Conservation (phyloP, 805 yeast genomes). For the Cyberlindnera saturnus region DNA sequence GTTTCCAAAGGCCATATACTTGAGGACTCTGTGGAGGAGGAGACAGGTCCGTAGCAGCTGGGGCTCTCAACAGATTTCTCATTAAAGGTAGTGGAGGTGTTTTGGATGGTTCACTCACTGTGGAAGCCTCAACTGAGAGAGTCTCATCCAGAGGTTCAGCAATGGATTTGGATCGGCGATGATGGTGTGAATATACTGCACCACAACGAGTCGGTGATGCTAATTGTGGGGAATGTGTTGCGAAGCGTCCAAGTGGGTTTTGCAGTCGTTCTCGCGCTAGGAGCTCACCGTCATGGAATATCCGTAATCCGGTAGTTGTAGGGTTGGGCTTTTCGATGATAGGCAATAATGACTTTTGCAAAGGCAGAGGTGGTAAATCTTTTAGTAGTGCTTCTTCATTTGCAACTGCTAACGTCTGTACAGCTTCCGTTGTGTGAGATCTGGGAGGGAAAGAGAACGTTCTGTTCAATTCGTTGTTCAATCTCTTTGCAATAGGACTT, state of each 20-base stretch:
- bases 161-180: too few relatives aligned
- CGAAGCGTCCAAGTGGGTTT: slow-evolving; percentile 8
- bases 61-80: neutral
- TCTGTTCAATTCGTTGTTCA: slow-evolving; percentile 20
- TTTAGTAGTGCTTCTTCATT: neutral
- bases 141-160: too few relatives aligned
- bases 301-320: slow-evolving; percentile 1
- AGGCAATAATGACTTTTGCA: too few relatives aligned
- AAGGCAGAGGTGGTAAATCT: slow-evolving; percentile 7
- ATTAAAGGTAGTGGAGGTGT: neutral
- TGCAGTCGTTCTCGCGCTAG: neutral
- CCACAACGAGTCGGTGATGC: too few relatives aligned
- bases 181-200: too few relatives aligned
- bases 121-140: too few relatives aligned
- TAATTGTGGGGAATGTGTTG: neutral
- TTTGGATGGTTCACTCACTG: too few relatives aligned
- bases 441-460: slow-evolving; percentile 22
- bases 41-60: neutral
- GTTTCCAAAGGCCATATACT: too few relatives aligned
- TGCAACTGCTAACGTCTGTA: neutral
- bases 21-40: too few relatives aligned
- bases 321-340: neutral
- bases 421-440: neutral
- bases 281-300: neutral
- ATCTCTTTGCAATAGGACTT: slow-evolving; percentile 20